Conservation (phyloP, 805 yeast species). For the Wilhelminamyces savonicus region DNA sequence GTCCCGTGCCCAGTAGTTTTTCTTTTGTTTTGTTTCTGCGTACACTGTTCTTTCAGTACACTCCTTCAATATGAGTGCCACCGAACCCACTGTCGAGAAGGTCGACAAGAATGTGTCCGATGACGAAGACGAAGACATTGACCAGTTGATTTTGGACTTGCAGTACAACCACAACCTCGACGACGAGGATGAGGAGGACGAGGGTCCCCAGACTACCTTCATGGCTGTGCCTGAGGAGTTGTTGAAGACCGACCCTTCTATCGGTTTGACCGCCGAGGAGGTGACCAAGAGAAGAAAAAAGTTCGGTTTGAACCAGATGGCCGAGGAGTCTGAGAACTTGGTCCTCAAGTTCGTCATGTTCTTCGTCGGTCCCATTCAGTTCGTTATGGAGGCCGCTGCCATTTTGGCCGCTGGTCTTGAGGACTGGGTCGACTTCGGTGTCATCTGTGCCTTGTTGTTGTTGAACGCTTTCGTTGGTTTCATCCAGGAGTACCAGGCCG, state of each 20-base stretch:
- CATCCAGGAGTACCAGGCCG: constrained; percentile 96
- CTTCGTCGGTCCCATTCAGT: constrained; percentile 93
- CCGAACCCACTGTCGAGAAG: constrained; percentile 53
- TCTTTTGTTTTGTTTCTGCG: too few relatives aligned
- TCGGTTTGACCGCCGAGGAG: constrained; percentile 75
- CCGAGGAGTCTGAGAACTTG: constrained; percentile 79
- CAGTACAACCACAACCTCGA: constrained; percentile 55
- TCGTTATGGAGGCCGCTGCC: constrained; percentile 97
- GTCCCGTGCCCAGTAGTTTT: too few relatives aligned
- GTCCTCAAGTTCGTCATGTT: constrained; percentile 75
- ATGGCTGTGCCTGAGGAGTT: constrained; percentile 83
- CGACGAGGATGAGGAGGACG: constrained; percentile 22
- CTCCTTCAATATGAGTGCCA: constrained; percentile 24
- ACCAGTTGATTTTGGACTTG: constrained; percentile 67
- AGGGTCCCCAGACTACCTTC: constrained; percentile 28
- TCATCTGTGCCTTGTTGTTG: constrained; percentile 78
- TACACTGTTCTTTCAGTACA: too few relatives aligned
- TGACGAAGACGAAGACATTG: constrained; percentile 50
- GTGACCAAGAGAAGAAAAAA: constrained; percentile 81
- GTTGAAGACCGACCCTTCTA: constrained; percentile 72
- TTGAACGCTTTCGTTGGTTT: constrained; percentile 93
- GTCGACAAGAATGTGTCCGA: constrained; percentile 46
- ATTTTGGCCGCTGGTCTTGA: constrained; percentile 91
- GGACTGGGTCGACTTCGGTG: constrained; percentile 99
- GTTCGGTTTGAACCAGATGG: constrained; percentile 86